phyloP scores from a whole-genome alignment of 1,284 basidiomycete genomes.

The Apiotrichum domesticum region DNA sequence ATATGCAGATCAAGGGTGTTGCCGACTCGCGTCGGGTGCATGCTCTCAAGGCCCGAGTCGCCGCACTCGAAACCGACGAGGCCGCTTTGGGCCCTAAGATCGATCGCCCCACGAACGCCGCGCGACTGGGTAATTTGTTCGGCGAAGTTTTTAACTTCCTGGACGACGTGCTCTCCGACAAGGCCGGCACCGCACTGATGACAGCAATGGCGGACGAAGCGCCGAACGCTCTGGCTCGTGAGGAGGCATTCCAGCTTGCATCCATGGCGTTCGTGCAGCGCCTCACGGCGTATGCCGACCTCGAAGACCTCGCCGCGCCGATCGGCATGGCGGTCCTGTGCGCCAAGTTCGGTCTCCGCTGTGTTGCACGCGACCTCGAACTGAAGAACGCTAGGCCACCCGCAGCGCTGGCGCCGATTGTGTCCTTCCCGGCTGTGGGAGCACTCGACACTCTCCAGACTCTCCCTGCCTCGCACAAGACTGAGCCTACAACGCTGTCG shows the following conservation, averaged over 20 bases:
- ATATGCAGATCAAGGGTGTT: constrained; percentile 60
- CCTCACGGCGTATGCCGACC: constrained; percentile 48
- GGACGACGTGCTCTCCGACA: constrained; percentile 34
- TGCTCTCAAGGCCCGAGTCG: constrained; percentile 43
- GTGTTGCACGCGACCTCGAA: constrained; percentile 41
- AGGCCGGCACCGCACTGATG: constrained; percentile 35
- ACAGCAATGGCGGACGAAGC: constrained; percentile 20
- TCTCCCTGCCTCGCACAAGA: constrained; percentile 24
- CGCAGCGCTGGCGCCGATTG: constrained; percentile 32
- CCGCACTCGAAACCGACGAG: constrained; percentile 23
- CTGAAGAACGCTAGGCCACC: constrained; percentile 19
- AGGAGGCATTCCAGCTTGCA: constrained; percentile 47
- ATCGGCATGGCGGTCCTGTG: constrained; percentile 60
- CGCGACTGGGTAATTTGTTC: constrained; percentile 70
- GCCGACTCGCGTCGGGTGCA: constrained; percentile 52
- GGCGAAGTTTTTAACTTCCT: constrained; percentile 69
- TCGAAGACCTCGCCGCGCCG: constrained; percentile 64
- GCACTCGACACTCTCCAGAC: constrained; percentile 53
- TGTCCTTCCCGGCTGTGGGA: constrained; percentile 41
- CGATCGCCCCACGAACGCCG: constrained; percentile 51
- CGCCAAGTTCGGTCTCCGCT: constrained; percentile 68
- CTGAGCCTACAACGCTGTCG: constrained; percentile 9
- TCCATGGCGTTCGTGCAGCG: constrained; percentile 49
- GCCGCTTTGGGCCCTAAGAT: constrained; percentile 35
- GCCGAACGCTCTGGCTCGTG: constrained; percentile 32